Percentiles rank a stretch among this genome's conserved stretches.
These are phyloP conservation scores for Alternaria sp. DNA, from an alignment of 2,329 filamentous ascomycete species.

Conservation along the genomic window DNA sequence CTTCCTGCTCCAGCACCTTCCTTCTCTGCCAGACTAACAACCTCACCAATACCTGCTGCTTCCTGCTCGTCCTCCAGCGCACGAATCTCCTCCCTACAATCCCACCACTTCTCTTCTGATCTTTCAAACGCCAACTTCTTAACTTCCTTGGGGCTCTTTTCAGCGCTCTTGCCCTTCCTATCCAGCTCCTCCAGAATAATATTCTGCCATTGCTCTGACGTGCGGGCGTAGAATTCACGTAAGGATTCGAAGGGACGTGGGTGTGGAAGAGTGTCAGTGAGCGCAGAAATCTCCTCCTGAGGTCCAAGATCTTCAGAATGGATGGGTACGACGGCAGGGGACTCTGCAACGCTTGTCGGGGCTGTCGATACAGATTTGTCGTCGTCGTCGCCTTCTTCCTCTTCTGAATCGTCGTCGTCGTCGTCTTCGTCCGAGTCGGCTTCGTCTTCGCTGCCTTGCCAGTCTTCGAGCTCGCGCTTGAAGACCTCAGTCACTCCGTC, in stretches of 20 bases:
- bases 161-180: conserved; percentile 64
- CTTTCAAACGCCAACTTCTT: conserved; percentile 89
- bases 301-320: conserved; percentile 56
- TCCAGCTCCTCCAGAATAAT: conserved; percentile 78
- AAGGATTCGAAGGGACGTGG: conserved; percentile 85
- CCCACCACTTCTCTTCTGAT: conserved; percentile 99
- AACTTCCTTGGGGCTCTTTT: conserved; percentile 84
- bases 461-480: conserved; percentile 83
- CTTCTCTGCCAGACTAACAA: conserved; percentile 82
- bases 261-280: conserved; percentile 76
- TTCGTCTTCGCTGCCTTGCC: conserved; percentile 66
- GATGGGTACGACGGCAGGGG: conserved; percentile 27
- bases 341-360: conserved; percentile 59
- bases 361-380: conserved; percentile 60
- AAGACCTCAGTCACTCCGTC: conserved; percentile 95
- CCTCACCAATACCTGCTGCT: conserved; percentile 91
- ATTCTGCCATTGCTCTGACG: conserved; percentile 89
- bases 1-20: conserved; percentile 56
- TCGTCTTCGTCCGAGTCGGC: conserved; percentile 60
- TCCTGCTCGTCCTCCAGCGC: conserved; percentile 95
- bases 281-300: conserved; percentile 63
- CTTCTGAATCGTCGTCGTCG: conserved; percentile 52
- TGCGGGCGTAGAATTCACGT: conserved; percentile 90
- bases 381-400: conserved; percentile 63
- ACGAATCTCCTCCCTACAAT: conserved; percentile 91